Evolutionary conservation across 2,329 filamentous ascomycete genomes (phyloP), one percentile per base, ranked within the genome.

Genomic region (Cladorrhinum sp.): DNA sequence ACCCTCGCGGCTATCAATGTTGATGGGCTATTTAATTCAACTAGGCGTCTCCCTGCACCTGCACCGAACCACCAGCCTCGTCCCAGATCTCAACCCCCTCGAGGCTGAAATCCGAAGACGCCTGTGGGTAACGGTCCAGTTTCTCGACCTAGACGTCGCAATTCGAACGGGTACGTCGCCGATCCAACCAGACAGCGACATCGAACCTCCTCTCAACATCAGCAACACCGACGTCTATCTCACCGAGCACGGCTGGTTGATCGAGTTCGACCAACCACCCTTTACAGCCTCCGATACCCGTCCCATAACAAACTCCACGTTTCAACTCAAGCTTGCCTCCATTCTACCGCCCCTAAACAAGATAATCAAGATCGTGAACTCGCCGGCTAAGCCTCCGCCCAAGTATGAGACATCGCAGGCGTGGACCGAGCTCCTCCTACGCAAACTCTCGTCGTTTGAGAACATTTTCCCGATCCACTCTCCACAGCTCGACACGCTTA

Each of bases 351-450:
- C 65, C 1, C 57, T 70, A 12, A 48, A 57, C 32, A 52, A 63
- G 16, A 59, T 70, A 9, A 59, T 68, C 32, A 64, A 64, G 32
- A 52, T 59, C 0, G 64, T 64, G 24, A 72, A 71, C 61, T 66
- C 68, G 0, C 62, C 67, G 1, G 59, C 62, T 1, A 51, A 67
- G 50, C 60, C 70, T 25, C 60, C 63, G 1, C 59, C 70, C 23
- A 68, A 76, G 41, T 77, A 76, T 55, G 70, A 73, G 3, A 76
- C 69, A 2, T 71, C 73, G 1, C 63, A 77, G 2, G 75, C 73
- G n/a, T 81, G 76, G 75, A 69, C 78, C 64, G 59, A 70, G 55
- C 60, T 73, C 12, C 45, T 68, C 9, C 58, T 54, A 7, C 59
- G 58, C 3, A 55, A 60, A 5, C 58, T 71, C 2, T 60, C 49